phyloP scores from a whole-genome alignment of 2,329 filamentous ascomycete genomes.

The Penicillium sp. region DNA sequence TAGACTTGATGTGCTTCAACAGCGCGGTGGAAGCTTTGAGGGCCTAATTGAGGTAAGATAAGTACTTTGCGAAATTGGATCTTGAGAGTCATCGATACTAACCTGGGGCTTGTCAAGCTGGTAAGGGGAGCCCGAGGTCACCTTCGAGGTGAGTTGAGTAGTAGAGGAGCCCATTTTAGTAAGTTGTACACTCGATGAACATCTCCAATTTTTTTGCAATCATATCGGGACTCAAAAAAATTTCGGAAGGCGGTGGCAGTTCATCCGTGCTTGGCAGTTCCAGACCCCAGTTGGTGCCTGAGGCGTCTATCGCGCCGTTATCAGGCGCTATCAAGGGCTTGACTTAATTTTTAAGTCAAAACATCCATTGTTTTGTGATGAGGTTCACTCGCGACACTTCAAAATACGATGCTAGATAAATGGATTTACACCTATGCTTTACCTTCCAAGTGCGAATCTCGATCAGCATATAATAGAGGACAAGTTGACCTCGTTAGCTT shows the following conservation, averaged over 20 bases:
- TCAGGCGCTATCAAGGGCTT: too few relatives aligned
- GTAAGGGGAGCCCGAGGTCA: slow-evolving; percentile 45
- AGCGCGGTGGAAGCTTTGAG: slow-evolving; percentile 60
- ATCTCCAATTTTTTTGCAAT: slow-evolving; percentile 30
- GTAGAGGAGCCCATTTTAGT: slow-evolving; percentile 42
- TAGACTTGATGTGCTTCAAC: slow-evolving; percentile 56
- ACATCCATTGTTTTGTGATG: too few relatives aligned
- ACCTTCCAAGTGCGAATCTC: background rate
- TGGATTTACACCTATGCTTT: background rate
- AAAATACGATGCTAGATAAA: too few relatives aligned
- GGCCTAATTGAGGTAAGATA: slow-evolving; percentile 42
- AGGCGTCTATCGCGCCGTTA: slow-evolving; percentile 7
- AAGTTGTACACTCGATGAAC: slow-evolving; percentile 21
- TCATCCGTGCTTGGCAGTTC: slow-evolving; percentile 30
- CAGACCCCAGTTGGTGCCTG: slow-evolving; percentile 15
- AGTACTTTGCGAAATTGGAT: slow-evolving; percentile 14
- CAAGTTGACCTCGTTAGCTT: background rate
- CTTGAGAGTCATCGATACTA: slow-evolving; percentile 9
- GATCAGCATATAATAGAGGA: background rate
- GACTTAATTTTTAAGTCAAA: too few relatives aligned
- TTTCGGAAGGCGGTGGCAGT: slow-evolving; percentile 40
- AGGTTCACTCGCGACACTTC: too few relatives aligned
- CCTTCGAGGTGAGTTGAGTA: slow-evolving; percentile 40
- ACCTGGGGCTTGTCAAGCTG: slow-evolving; percentile 50
- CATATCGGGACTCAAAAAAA: slow-evolving; percentile 35